Conservation (phyloP, 2,329 filamentous ascomycete genomes). For the Emmonsiellopsis sp. region DNA sequence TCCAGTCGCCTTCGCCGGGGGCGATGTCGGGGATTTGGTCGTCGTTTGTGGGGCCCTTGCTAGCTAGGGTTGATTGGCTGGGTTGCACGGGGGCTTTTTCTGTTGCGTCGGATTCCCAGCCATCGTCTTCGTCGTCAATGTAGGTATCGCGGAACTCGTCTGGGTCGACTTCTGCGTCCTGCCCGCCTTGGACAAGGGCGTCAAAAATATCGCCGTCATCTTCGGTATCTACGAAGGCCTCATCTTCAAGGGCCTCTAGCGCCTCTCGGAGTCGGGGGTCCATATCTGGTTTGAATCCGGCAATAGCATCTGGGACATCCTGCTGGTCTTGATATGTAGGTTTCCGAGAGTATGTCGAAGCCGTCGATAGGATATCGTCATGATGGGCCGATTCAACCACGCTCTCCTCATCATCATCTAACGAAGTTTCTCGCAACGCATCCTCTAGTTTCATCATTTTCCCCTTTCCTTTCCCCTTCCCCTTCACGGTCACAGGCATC, state of each 20-base stretch:
- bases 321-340: constrained; percentile 87
- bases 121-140: constrained; percentile 58
- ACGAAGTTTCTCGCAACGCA: constrained; percentile 54
- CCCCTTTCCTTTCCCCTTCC: constrained; percentile 60
- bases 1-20: constrained; percentile 71
- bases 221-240: constrained; percentile 80
- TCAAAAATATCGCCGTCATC: constrained; percentile 76
- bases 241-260: constrained; percentile 87
- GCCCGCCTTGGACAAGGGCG: constrained; percentile 57
- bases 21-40: constrained; percentile 35
- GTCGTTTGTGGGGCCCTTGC: constrained; percentile 22
- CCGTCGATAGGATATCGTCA: constrained; percentile 25
- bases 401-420: constrained; percentile 38
- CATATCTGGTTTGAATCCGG: constrained; percentile 96
- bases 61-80: constrained; percentile 14
- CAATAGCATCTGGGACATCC: constrained; percentile 80
- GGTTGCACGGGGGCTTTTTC: constrained; percentile 56
- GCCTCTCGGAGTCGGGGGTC: constrained; percentile 86
- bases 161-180: constrained; percentile 60
- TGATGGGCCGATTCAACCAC: constrained; percentile 12
- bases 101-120: constrained; percentile 92
- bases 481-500: constrained; percentile 21
- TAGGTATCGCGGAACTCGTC: constrained; percentile 65
- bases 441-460: constrained; percentile 75
- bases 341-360: constrained; percentile 68